Evolutionary conservation across 2,329 filamentous ascomycete genomes (phyloP), one percentile per base, ranked within the genome.

Genomic region (Talaromyces piceae): DNA sequence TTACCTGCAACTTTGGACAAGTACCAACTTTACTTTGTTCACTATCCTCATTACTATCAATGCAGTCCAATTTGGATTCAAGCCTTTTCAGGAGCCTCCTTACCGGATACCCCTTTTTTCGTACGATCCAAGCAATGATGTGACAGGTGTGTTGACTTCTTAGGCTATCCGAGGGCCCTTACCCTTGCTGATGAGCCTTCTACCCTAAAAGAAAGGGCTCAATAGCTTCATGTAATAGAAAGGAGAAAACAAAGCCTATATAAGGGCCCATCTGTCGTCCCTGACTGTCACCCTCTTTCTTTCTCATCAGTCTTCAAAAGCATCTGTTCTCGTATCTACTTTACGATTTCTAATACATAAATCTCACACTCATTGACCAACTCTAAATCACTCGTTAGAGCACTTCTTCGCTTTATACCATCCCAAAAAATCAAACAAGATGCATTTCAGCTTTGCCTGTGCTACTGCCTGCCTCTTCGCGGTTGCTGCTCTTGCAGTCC

Each of bases 361-460:
- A 31, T n/a, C n/a, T 33, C 49, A 50, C 51, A 50, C 47, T 54
- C 48, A 25, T 48, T 50, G 51, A 50, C 51, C 51, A 54, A 54
- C 51, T 54, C 47, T 12, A 37, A n/a, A 41, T 25, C 51, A 43
- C 47, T 53, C 51, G 28, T 53, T 52, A 16, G n/a, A 49, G 33
- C 26, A 41, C 8, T 12, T 18, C 22, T 45, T 48, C 25, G 25
- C 25, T 30, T 47, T 28, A 25, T 6, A 7, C 27, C 25, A 50
- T 26, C 30, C 22, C 33, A 41, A 39, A 49, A 52, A 30, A 22
- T 23, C 37, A 51, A 28, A 27, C 51, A 54, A 54, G 50, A 54
- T 54, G 51, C 51, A 45, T 54, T 54, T 54, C 51, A 54, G 50
- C 51, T 44, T 54, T 48, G 51, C 51, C 51, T 54, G 51, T 48